Evolutionary conservation across 305 asterid genomes (phyloP), one percentile per base, ranked within the genome.

Genomic region (Fraxinus velutina): DNA sequence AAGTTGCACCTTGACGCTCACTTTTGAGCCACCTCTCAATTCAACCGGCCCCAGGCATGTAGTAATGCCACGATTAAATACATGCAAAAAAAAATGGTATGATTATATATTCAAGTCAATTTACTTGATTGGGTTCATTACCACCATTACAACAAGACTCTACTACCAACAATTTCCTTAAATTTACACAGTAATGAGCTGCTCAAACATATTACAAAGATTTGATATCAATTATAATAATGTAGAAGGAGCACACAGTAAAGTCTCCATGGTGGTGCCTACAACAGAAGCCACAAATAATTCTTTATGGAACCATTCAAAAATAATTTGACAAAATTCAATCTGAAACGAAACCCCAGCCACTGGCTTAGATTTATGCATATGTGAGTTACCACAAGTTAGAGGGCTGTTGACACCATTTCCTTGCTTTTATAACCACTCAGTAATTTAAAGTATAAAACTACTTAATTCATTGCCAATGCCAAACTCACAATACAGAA

Each of bases 361-460:
- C 39, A 68, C 21, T 5, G 21, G 19, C 29, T 29, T 29, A 68
- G 39, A 68, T 68, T 36, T 29, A 68, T 68, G 74, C 17, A 68
- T 4, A 68, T 68, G 74, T 68, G 71, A 68, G 33, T 24, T 66
- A 10, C 36, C 73, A 66, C 37, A 68, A 29, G 19, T 5, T 68
- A 68, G 17, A 27, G 34, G 33, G 37, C 10, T 27, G 74, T 30
- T 30, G 27, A 29, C 39, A 68, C 39, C 39, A 29, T 30, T 66
- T 68, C 74, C 39, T 27, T 68, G 30, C 13, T 21, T 62, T 7
- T 29, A 62, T 62, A 62, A 47, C 71, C 70, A n/a, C 75, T 62
- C 78, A 78, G 73, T 22, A 36, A 77, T 74, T 72, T 73, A 71
- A 32, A 33, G 12, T 79, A 10, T 22, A 62, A 34, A 83, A 30